Evolutionary conservation across 768 basidiomycete species (phyloP), one percentile per base, ranked within the genome.

Genomic region (Rhodosporidiobolus sp.): DNA sequence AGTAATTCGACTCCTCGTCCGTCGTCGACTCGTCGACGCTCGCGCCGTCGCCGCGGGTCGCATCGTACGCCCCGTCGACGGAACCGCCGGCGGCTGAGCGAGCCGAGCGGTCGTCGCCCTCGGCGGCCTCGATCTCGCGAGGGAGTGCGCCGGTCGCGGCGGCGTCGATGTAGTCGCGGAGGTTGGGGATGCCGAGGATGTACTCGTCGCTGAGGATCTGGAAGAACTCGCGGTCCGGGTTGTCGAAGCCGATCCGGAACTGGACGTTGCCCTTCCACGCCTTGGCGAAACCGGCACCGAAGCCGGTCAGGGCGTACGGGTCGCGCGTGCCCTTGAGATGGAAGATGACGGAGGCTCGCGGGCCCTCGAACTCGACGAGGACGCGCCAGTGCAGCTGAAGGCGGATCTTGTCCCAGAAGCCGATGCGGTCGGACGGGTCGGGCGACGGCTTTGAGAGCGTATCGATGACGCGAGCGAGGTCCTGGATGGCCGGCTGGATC

Each of bases 321-420:
- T 94, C 88, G 14, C 89, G 88, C 32, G 87, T 87, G 62, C 94
- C 94, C 86, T 96, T 98, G 80, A 96, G 85, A 80, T 93, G 88
- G 49, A 91, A 81, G 64, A 90, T 88, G 38, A 90, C 87, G 67
- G 90, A 89, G 24, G 86, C 85, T 38, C 60, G 77, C 20, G 57
- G 50, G 22, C 81, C 83, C 0, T 82, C 82, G 78, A 95, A 95
- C 30, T 85, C 83, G 46, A 89, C 82, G 65, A 84, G 84, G 30
- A 89, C 79, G 50, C 84, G 88, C 91, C 94, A 94, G 80, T 96
- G 94, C 72, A 94, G 85, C 30, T 91, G 84, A 19, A 94, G 83
- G 35, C 90, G 85, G 76, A 93, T 88, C 85, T 96, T 97, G 80
- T 97, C 94, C 94, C 94, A 96, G 80, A 96, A 95, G 12, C 93